These are phyloP conservation scores for Nelumbo lutea DNA, from an alignment of 164 flowering plant genomes.

Conservation along the genomic window DNA sequence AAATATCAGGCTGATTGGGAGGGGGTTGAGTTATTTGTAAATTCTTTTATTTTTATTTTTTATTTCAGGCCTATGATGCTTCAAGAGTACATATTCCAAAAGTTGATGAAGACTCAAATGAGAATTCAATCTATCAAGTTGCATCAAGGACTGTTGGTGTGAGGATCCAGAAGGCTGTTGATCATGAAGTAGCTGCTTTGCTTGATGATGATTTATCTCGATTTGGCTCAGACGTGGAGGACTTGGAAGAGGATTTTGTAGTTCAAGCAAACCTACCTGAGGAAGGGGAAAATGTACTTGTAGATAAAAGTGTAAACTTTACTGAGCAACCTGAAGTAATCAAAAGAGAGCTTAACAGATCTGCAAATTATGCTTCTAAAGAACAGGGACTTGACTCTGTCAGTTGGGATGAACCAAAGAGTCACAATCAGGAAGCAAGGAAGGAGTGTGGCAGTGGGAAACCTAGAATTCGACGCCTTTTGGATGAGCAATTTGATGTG, in stretches of 20 bases:
- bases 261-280: conserved; percentile 56
- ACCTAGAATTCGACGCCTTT: conserved; percentile 51
- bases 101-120: conserved; percentile 29
- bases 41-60: conserved; percentile 1
- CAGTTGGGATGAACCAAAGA: conserved; percentile 6
- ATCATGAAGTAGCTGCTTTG: conserved; percentile 74
- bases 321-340: conserved; percentile 11
- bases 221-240: conserved; percentile 82
- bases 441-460: conserved; percentile 27
- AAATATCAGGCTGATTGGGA: not conserved
- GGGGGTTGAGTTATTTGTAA: not conserved
- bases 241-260: conserved; percentile 92
- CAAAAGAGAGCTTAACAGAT: conserved; percentile 2
- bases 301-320: conserved; percentile 20
- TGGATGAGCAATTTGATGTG: conserved; percentile 86
- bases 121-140: conserved; percentile 41
- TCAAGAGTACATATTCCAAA: conserved; percentile 48
- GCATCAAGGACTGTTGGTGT: conserved; percentile 57
- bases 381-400: conserved; percentile 5
- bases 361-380: not conserved
- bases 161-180: conserved; percentile 63
- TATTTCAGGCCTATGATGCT: conserved; percentile 80
- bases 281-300: conserved; percentile 27
- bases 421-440: conserved; percentile 5
- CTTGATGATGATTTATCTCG: conserved; percentile 69